Evolutionary conservation across 176 grass and related monocot genomes (phyloP), one percentile per base, ranked within the genome.

Genomic region (Juncus effusus): DNA sequence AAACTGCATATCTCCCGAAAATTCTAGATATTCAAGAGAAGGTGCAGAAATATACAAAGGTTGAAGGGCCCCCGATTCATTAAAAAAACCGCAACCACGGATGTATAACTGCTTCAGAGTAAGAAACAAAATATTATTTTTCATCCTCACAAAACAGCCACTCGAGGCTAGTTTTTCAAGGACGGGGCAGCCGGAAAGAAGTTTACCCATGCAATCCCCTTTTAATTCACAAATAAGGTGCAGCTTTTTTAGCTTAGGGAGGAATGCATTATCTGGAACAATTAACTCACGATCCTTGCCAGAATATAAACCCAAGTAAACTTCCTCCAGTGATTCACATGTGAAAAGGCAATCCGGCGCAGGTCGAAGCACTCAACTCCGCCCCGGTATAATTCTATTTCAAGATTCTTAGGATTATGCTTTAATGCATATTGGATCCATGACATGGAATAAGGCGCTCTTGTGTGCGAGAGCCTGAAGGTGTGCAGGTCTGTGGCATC

Each of bases 231-330:
- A 13, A 3, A 6, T 6, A 6, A 11, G 6, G 4, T 36, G 47
- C 13, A 68, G 3, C 49, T 36, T 49, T 12, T 8, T 65, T 19
- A 65, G 63, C 4, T 65, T 65, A 16, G 63, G 41, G 38, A 65
- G 63, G 28, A 5, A 47, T 51, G 19, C 41, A 8, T 19, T 49
- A 0, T 28, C 42, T 15, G 42, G 13, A 6, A 5, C 10, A 47
- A 28, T 1, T 47, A 19, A 7, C 4, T 11, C 4, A 12, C 13
- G 10, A 12, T 39, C 2, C 16, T 44, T 14, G 16, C 6, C 3
- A 3, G 2, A 3, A 16, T 63, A 36, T n/a, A 65, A 3, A 10
- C 14, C 0, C 11, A 69, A 36, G 65, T 40, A 16, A 3, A 49
- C 15, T 35, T 66, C 63, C 63, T 51, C 42, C 49, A 66, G n/a